Conservation (phyloP, 805 yeast species). For the Wickerhamiella siamensis region DNA sequence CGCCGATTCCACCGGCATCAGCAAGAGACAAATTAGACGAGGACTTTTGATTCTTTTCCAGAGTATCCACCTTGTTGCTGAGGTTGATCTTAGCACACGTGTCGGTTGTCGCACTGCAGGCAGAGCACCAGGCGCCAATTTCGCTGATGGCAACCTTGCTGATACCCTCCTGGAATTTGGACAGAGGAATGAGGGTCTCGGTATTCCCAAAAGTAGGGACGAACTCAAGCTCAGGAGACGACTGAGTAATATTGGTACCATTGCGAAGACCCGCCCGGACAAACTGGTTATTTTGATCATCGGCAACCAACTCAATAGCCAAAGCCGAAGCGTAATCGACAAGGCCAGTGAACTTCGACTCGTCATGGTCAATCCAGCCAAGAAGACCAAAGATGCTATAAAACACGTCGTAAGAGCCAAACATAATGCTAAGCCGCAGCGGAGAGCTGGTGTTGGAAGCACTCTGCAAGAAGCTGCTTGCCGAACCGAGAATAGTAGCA, state of each 20-base stretch:
- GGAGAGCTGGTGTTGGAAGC: conserved; percentile 24
- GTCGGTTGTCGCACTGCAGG: conserved; percentile 18
- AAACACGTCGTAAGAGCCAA: conserved; percentile 35
- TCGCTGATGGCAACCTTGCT: conserved; percentile 20
- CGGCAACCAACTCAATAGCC: conserved; percentile 30
- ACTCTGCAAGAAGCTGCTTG: conserved; percentile 25
- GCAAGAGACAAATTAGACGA: conserved; percentile 22
- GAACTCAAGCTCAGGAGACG: conserved; percentile 21
- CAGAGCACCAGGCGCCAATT: conserved; percentile 29
- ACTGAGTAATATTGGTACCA: conserved; percentile 27
- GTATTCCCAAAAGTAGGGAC: conserved; percentile 29
- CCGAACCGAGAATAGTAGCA: conserved; percentile 28
- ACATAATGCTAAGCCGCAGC: conserved; percentile 30
- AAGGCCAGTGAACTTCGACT: conserved; percentile 31
- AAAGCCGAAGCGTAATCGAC: conserved; percentile 34
- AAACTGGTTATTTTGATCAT: conserved; percentile 19
- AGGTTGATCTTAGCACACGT: neutral
- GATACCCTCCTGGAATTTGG: conserved; percentile 24
- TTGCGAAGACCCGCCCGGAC: conserved; percentile 35
- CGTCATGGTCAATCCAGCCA: conserved; percentile 25
- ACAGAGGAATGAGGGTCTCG: conserved; percentile 26
- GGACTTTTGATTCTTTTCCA: neutral
- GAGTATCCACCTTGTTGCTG: neutral
- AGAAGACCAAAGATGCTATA: conserved; percentile 29
- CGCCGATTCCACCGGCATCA: conserved; percentile 39